Evolutionary conservation across 305 asterid genomes (phyloP).

Genomic region (Fraxinus angustifolia): DNA sequence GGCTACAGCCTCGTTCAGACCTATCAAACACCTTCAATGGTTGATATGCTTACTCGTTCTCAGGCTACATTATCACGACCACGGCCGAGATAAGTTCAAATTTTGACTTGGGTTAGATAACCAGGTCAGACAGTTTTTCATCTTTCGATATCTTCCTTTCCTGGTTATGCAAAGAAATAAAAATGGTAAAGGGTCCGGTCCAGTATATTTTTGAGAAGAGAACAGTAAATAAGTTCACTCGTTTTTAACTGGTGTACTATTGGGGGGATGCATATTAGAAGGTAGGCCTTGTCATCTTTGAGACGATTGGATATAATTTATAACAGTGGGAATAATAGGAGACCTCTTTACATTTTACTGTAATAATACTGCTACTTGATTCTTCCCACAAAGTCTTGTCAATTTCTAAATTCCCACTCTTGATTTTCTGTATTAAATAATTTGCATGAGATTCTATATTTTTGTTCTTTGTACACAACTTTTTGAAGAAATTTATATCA

Average conservation of each 20-base stretch:
- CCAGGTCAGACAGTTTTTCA: conserved; percentile 21
- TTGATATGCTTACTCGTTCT: conserved; percentile 86
- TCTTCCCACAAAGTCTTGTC: not conserved
- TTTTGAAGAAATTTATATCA: not conserved
- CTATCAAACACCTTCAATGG: conserved; percentile 94
- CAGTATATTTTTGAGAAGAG: conserved; percentile 31
- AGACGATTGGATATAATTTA: conserved; percentile 27
- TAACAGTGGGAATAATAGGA: conserved; percentile 26
- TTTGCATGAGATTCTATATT: not conserved
- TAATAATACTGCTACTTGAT: conserved; percentile 29
- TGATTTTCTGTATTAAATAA: not conserved
- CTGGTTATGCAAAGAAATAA: conserved; percentile 50
- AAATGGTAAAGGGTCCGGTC: conserved; percentile 31
- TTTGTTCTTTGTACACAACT: not conserved
- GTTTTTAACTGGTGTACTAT: conserved; percentile 36
- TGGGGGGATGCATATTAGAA: conserved; percentile 59
- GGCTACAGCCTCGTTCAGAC: conserved; percentile 70
- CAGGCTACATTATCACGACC: conserved; percentile 67
- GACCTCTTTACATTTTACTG: conserved; percentile 28
- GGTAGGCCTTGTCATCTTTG: conserved; percentile 28
- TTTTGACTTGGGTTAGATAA: conserved; percentile 34
- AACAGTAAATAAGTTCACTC: conserved; percentile 25
- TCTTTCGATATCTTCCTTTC: conserved; percentile 23
- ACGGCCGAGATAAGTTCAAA: conserved; percentile 50
- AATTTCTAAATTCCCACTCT: not conserved